A percentile compares a stretch with the other conserved stretches of the same genome.
phyloP scores from a whole-genome alignment of 2,329 filamentous ascomycete species.

The Ophiocordyceps camponoti-floridani region DNA sequence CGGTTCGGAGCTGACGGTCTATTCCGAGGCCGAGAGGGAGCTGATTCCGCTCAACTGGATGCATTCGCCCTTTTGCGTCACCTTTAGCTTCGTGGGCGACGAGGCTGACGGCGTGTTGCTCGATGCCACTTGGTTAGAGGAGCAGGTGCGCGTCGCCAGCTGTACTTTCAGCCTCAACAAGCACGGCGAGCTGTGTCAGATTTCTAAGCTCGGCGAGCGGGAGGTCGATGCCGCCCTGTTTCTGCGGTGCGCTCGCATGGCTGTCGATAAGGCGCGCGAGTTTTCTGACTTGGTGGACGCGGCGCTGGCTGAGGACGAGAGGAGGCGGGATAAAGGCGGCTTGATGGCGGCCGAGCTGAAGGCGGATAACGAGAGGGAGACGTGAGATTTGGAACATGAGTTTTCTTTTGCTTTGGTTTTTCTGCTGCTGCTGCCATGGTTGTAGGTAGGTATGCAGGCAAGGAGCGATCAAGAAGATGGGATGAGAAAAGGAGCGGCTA shows the following conservation, averaged over 20 bases:
- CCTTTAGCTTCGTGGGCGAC: conserved; percentile 69
- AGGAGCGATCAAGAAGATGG: neutral
- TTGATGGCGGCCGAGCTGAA: conserved; percentile 60
- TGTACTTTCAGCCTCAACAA: conserved; percentile 75
- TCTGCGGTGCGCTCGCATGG: conserved; percentile 57
- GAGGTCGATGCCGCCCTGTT: conserved; percentile 65
- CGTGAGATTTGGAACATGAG: neutral
- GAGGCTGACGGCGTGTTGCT: conserved; percentile 42
- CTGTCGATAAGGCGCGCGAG: conserved; percentile 64
- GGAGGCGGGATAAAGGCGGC: conserved; percentile 61
- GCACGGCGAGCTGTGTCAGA: conserved; percentile 78
- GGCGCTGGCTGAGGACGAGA: conserved; percentile 60
- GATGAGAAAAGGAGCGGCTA: conserved; percentile 22
- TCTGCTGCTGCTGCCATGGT: neutral
- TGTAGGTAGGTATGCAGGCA: too few species aligned
- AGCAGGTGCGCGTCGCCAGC: conserved; percentile 55
- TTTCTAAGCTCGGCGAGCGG: conserved; percentile 76
- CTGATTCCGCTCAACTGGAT: conserved; percentile 81
- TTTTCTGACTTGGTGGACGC: conserved; percentile 57
- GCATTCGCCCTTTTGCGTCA: conserved; percentile 81
- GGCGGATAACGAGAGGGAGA: conserved; percentile 66
- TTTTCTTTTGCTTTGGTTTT: neutral
- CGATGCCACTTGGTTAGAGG: conserved; percentile 59
- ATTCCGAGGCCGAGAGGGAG: conserved; percentile 69
- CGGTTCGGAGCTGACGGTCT: conserved; percentile 70